Percentiles rank a stretch among this genome's conserved stretches.
Conservation (phyloP, 805 yeast genomes). For the Yarrowia yakushimensis region DNA sequence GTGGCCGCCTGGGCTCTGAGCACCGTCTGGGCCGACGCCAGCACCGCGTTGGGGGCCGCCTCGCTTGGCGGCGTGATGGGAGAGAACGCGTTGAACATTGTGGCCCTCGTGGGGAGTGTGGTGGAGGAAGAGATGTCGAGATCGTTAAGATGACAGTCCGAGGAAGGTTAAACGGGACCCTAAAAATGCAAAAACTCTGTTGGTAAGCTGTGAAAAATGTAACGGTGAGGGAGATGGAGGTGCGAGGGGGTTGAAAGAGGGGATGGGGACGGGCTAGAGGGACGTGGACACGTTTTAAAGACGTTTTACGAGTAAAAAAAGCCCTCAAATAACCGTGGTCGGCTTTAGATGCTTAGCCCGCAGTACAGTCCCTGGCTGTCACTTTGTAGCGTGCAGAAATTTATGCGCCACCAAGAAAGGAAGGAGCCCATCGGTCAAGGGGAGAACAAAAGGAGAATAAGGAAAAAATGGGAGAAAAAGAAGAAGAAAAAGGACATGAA, state of each 20-base stretch:
- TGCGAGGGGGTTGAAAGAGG: no score
- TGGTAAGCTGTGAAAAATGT: not conserved
- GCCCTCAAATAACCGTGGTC: no score
- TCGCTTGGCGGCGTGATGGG: constrained; percentile 47
- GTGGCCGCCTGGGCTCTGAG: constrained; percentile 41
- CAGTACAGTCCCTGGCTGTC: no score
- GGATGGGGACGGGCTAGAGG: no score
- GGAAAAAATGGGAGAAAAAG: not conserved
- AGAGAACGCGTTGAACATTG: constrained; percentile 19
- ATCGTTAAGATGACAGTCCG: no score
- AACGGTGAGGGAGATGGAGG: no score
- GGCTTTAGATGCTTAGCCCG: no score
- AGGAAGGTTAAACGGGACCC: constrained; percentile 8
- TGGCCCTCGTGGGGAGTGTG: not conserved
- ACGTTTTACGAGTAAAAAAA: no score
- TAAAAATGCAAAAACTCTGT: constrained; percentile 1
- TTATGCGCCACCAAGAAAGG: constrained; percentile 4
- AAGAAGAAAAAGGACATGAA: no score
- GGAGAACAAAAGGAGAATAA: not conserved
- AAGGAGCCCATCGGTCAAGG: not conserved
- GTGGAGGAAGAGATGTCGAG: no score
- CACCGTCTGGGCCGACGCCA: constrained; percentile 41
- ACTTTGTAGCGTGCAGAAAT: not conserved
- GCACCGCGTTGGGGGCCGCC: constrained; percentile 50
- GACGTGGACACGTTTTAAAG: no score